phyloP scores from a whole-genome alignment of 2,329 filamentous ascomycete species.

The Xylariaceae sp. region DNA sequence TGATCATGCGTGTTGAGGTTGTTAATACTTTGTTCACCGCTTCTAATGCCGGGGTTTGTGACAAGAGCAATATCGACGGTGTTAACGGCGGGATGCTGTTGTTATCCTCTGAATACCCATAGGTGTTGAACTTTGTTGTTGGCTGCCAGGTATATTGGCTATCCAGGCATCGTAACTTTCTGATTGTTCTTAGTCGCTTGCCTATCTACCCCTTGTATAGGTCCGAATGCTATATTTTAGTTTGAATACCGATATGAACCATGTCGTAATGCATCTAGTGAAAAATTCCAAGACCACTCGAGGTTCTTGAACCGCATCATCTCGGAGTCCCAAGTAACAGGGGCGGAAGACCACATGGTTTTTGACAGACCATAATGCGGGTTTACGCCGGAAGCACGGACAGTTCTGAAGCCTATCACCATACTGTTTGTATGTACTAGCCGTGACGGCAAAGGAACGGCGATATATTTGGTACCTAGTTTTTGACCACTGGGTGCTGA shows the following conservation, averaged over 20 bases:
- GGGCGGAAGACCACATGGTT: neutral
- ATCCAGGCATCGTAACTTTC: neutral
- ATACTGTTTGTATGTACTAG: neutral
- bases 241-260: neutral
- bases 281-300: neutral
- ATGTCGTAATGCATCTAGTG: neutral
- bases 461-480: neutral
- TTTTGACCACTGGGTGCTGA: neutral
- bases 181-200: neutral
- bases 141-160: neutral
- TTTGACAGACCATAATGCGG: neutral
- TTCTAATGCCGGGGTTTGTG: neutral
- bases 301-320: neutral
- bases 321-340: neutral
- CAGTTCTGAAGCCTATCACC: neutral
- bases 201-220: no score
- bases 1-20: constrained; percentile 13
- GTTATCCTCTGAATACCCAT: neutral
- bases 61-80: neutral
- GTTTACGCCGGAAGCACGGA: neutral
- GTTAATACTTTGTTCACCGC: constrained; percentile 2
- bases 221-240: neutral
- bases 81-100: neutral
- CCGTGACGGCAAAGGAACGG: neutral
- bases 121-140: neutral